Evolutionary conservation across 1,284 basidiomycete genomes (phyloP), one percentile per base, ranked within the genome.

Genomic region (Naganishia sp.): DNA sequence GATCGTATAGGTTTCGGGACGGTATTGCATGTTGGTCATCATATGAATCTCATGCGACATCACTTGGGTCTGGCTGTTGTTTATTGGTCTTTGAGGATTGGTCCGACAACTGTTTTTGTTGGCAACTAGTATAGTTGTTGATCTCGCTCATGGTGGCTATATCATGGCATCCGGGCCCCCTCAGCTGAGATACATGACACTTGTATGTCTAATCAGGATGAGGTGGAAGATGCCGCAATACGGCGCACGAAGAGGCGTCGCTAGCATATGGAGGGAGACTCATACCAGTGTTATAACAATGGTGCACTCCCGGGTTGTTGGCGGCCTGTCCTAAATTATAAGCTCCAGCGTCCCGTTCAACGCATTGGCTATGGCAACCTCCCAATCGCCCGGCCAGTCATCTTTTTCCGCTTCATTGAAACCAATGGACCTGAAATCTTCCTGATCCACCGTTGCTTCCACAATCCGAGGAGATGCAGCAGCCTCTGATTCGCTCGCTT

Each of bases 291-390:
- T 39, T 39, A 39, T 39, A 39, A 39, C 28, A 13, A 39, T 13
- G 3, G 35, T 39, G 35, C 13, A 9, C 35, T 13, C 2, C 10
- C 35, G 35, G 10, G 7, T 9, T 13, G 13, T 39, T 10, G 35
- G 10, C 10, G 7, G 35, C 35, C 35, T 39, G 13, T 9, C 13
- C 35, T 39, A 60, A 31, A 60, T 35, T 5, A 60, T 32, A 17
- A 49, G 21, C 35, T 50, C 43, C n/a, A 61, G 35, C 5, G 58
- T 61, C 10, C 58, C 32, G 31, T 35, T 51, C 49, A 61, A 25
- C 3, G 58, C 41, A 41, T 61, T 61, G 47, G 58, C 58, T 32
- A 61, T 61, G 18, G 58, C 58, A 51, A 51, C 42, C 39, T 61
- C 35, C 58, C 58, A 61, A 2, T 61, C 58, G 6, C 32, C 58